A percentile compares a stretch with the other conserved stretches of the same genome.
Evolutionary conservation across 139 green algal species (phyloP).

Genomic region (Desmodesmus armatus): DNA sequence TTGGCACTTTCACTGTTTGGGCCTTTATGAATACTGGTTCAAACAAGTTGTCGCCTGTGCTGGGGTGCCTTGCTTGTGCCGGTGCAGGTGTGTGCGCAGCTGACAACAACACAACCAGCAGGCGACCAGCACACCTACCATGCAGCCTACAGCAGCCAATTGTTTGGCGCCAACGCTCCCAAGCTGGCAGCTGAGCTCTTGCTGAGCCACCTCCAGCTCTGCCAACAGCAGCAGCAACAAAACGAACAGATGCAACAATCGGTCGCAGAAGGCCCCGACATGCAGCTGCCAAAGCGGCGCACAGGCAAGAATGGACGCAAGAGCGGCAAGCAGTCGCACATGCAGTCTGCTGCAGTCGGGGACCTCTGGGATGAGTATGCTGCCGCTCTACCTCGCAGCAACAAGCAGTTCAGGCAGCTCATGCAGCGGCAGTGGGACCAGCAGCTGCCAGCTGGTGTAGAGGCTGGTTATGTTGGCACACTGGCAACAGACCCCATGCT

Average conservation of each 20-base stretch:
- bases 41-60: neutral
- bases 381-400: neutral
- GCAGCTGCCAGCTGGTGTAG: no score
- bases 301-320: neutral
- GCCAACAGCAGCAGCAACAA: neutral
- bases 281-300: neutral
- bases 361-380: neutral
- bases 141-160: no score
- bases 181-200: slow-evolving; percentile 7
- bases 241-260: neutral
- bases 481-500: no score
- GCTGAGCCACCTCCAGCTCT: neutral
- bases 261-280: no score
- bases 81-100: slow-evolving; percentile 9
- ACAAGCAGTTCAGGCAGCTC: slow-evolving; percentile 24
- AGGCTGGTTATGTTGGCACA: no score
- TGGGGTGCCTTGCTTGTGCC: neutral
- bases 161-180: slow-evolving; percentile 28
- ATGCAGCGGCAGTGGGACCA: slow-evolving; percentile 15
- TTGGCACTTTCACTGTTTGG: no score
- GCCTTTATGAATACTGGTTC: neutral
- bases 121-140: no score
- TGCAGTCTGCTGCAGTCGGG: no score
- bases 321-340: neutral
- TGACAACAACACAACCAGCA: neutral